These are phyloP conservation scores for Penicillium cosmopolitanum DNA, from an alignment of 495 filamentous ascomycete species.

Conservation along the genomic window DNA sequence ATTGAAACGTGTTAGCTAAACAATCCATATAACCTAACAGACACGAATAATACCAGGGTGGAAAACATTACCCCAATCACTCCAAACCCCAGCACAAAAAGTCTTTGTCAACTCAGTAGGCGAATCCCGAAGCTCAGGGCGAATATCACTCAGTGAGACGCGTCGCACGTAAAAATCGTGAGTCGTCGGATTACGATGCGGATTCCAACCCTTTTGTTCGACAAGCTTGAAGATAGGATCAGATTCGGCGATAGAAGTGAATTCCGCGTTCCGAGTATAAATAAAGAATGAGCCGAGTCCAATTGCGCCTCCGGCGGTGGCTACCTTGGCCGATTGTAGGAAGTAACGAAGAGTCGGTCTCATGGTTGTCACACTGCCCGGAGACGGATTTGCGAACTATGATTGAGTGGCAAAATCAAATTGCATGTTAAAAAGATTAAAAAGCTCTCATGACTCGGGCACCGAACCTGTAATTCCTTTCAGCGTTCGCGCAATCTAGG, in stretches of 20 bases:
- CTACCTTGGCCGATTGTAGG: background rate
- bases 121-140: constrained; percentile 55
- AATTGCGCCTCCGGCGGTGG: background rate
- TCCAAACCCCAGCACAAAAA: constrained; percentile 61
- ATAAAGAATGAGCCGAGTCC: constrained; percentile 7
- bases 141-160: constrained; percentile 58
- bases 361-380: background rate
- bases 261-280: constrained; percentile 14
- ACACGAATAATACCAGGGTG: background rate
- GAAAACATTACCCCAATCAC: background rate
- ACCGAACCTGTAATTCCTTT: background rate
- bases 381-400: background rate
- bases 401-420: background rate
- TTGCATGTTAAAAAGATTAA: background rate
- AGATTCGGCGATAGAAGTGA: constrained; percentile 40
- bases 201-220: constrained; percentile 54
- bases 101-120: constrained; percentile 49
- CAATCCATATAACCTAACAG: too few species aligned
- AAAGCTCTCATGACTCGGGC: background rate
- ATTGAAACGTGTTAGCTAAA: too few species aligned
- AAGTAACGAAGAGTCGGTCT: background rate
- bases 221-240: constrained; percentile 57
- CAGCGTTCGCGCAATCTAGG: background rate
- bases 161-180: constrained; percentile 58
- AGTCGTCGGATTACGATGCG: constrained; percentile 54